Base-by-base conservation (phyloP, 805 yeast species). In the Cyberlindnera galapagoensis region DNA sequence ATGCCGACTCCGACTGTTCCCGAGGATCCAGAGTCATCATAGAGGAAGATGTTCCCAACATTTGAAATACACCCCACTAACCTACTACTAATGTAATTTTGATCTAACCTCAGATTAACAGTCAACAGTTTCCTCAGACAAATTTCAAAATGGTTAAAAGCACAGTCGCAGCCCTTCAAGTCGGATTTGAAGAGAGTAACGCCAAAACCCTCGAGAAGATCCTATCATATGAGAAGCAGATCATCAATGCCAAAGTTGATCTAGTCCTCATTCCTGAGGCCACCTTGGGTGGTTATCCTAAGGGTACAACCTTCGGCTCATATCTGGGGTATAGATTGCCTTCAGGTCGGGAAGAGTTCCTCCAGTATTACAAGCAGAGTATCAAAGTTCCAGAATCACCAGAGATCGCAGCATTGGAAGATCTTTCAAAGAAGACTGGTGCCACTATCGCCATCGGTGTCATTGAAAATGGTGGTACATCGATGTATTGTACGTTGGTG, bases 261-360 rank as follows among this genome's bases (percentile, higher is more conserved):
- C 45, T 65, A 21, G 63, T 65, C 12, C 67, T 65, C n/a, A 42
- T 65, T 26, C 71, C 71, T 14, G 71, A 65, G 39, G 69, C 69
- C 14, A 46, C 60, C 2, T 40, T 65, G n/a, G 70, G 70, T 13
- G 71, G 70, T 4, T 65, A 65, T 38, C 69, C 71, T 9, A 65
- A 65, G 42, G 69, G 69, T 3, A 44, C 60, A 17, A 56, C 52
- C 6, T 65, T 65, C 39, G 69, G 69, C 7, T 54, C 69, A 6
- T 60, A 59, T 34, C 39, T 65, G 21, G 71, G 70, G 0, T 63
- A 58, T 45, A 51, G 71, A 35, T 40, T 58, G 23, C 65, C 59
- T 25, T 51, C 54, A 19, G 71, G 71, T 5, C 52, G 67, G 24
- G 60, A 62, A 23, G 65, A 60, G 33, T 65, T 56, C 40, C 52